These are phyloP conservation scores for Coemansia biformis DNA, from an alignment of 192 early-diverging fungal genomes.

Conservation along the genomic window DNA sequence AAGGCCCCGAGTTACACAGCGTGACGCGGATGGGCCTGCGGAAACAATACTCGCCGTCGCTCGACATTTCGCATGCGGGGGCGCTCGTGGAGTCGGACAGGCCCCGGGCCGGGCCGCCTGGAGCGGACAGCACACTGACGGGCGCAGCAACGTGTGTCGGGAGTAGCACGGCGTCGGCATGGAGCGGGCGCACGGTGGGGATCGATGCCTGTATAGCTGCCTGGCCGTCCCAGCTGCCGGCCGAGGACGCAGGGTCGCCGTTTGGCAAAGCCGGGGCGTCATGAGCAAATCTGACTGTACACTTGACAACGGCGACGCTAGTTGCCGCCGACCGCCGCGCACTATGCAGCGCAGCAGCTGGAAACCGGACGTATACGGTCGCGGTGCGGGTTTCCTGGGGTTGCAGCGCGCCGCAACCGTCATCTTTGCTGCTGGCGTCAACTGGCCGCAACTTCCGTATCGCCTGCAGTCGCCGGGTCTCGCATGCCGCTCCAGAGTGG, in stretches of 20 bases:
- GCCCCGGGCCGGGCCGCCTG: neutral
- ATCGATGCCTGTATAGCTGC: constrained; percentile 10
- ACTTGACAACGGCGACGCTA: neutral
- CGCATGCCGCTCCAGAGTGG: too few species aligned
- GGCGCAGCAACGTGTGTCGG: constrained; percentile 16
- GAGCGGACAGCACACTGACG: neutral
- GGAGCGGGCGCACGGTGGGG: constrained; percentile 21
- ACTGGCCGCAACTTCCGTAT: neutral
- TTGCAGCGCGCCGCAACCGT: constrained; percentile 1
- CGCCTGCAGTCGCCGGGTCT: neutral
- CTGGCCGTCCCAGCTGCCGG: neutral
- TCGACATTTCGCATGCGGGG: constrained; percentile 1
- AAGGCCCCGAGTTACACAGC: constrained; percentile 25
- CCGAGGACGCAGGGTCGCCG: neutral
- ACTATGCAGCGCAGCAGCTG: constrained; percentile 5
- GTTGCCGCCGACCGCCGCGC: constrained; percentile 1
- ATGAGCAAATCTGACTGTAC: constrained; percentile 2
- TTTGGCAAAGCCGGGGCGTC: neutral
- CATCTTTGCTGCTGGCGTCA: neutral
- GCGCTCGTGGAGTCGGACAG: neutral
- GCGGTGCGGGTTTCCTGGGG: constrained; percentile 3
- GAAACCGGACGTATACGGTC: constrained; percentile 27
- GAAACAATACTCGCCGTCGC: constrained; percentile 26
- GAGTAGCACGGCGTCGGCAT: constrained; percentile 10
- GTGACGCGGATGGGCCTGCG: constrained; percentile 23